phyloP scores from a whole-genome alignment of 2,329 filamentous ascomycete species.

The Colletotrichum higginsianum region DNA sequence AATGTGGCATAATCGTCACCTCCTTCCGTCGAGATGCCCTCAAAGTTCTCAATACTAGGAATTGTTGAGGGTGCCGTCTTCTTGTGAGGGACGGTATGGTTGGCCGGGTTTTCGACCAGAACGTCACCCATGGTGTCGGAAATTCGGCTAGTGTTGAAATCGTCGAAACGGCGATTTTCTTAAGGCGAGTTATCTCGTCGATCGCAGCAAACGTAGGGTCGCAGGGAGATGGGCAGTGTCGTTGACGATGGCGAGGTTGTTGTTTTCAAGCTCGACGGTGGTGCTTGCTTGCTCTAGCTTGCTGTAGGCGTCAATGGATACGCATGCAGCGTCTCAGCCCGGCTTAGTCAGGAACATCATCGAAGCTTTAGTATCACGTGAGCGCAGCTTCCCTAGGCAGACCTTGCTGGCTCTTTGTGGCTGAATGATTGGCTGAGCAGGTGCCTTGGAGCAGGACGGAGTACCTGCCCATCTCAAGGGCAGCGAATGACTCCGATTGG shows the following conservation, averaged over 20 bases:
- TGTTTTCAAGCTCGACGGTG: slow-evolving; percentile 13
- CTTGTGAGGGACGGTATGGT: slow-evolving; percentile 82
- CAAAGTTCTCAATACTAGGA: slow-evolving; percentile 90
- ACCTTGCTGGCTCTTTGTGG: not conserved
- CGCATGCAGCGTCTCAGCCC: slow-evolving; percentile 43
- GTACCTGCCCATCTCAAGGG: slow-evolving; percentile 32
- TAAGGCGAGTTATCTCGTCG: not conserved
- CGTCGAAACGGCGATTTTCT: not conserved
- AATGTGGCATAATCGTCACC: slow-evolving; percentile 95
- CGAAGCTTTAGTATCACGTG: slow-evolving; percentile 9
- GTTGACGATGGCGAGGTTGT: slow-evolving; percentile 33
- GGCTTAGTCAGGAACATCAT: slow-evolving; percentile 36
- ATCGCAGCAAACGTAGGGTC: not conserved
- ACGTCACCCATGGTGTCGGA: slow-evolving; percentile 83
- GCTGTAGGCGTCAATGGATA: slow-evolving; percentile 45
- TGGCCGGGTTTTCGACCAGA: slow-evolving; percentile 85
- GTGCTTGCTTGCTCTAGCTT: slow-evolving; percentile 29
- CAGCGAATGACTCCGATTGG: slow-evolving; percentile 39
- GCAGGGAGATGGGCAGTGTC: slow-evolving; percentile 6
- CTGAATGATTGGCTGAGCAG: slow-evolving; percentile 29
- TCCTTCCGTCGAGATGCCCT: slow-evolving; percentile 84
- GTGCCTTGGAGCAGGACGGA: slow-evolving; percentile 29
- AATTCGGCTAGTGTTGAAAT: not conserved
- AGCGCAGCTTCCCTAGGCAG: not conserved
- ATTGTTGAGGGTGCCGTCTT: slow-evolving; percentile 85